These are phyloP conservation scores for Fistulinella cinereoalba DNA, from an alignment of 1,284 basidiomycete species.

Conservation along the genomic window DNA sequence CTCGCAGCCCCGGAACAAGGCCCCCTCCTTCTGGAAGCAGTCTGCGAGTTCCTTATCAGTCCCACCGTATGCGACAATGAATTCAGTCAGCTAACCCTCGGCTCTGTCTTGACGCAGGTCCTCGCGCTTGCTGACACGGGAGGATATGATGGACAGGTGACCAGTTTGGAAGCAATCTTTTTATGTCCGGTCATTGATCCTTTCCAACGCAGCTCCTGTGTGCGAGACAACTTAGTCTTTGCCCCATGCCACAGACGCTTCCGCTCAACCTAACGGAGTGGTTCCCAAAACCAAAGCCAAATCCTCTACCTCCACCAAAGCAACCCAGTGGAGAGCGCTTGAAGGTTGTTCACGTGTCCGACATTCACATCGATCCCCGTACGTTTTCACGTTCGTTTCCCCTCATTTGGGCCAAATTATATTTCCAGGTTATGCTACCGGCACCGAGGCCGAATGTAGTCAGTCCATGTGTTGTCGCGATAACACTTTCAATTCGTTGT, in stretches of 20 bases:
- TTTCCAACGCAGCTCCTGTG: conserved; percentile 51
- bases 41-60: conserved; percentile 61
- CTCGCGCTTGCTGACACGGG: conserved; percentile 59
- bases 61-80: conserved; percentile 47
- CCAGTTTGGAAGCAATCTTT: too few relatives aligned
- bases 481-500: conserved; percentile 49
- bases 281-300: conserved; percentile 67
- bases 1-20: conserved; percentile 60
- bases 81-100: conserved; percentile 47
- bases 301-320: conserved; percentile 53
- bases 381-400: conserved; percentile 17
- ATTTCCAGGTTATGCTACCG: conserved; percentile 58
- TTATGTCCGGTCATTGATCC: too few relatives aligned
- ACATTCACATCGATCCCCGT: conserved; percentile 76
- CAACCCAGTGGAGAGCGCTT: conserved; percentile 60
- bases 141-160: conserved; percentile 66
- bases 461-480: conserved; percentile 64
- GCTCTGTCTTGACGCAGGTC: conserved; percentile 63
- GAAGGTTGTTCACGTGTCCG: conserved; percentile 73
- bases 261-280: conserved; percentile 51
- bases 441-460: conserved; percentile 70
- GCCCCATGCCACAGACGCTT: conserved; percentile 49
- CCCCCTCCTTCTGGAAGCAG: conserved; percentile 51
- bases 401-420: background rate
- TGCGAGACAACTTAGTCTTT: conserved; percentile 45